Evolutionary conservation across 176 grass and related monocot species (phyloP), one percentile per base, ranked within the genome.

Genomic region (Hyparrhenia diplandra): DNA sequence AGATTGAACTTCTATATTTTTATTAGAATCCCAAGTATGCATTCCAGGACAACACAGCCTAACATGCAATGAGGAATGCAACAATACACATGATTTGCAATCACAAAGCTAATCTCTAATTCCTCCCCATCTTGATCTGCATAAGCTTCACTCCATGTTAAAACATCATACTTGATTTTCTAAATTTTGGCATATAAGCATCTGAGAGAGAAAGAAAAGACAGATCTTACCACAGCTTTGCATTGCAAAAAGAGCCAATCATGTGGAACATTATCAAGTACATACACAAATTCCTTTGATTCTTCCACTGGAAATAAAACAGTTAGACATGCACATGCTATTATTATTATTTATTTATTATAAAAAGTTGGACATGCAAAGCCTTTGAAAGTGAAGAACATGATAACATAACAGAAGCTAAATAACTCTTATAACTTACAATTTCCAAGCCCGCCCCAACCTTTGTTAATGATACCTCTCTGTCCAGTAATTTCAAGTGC

Each of bases 191-290:
- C 39, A 10, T 14, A 27, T 21, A 34, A 83, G 23, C 8, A 57
- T 76, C 23, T n/a, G 6, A 25, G 21, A 83, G 75, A 75, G 32
- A 67, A 45, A n/a, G n/a, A n/a, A n/a, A n/a, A 4, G 2, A 42
- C 5, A 85, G 5, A 10, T 16, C 87, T 80, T 88, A 96, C 93
- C 93, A 92, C 93, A 85, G 90, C 93, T 70, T 96, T 96, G 67
- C 90, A 96, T 54, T 96, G 93, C 76, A 92, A 80, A 84, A 96
- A 96, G 13, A 96, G 90, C 93, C 90, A 96, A 59, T 96, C 93
- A 75, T 96, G 93, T 63, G 93, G 90, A 80, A 92, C 72, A 67
- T 92, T 96, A 58, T 92, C 93, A 77, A 96, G 51, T 74, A 96
- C 65, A 57, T 92, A 92, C 13, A 96, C 88, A 84, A 60, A 86